Conservation (phyloP, 2,329 filamentous ascomycete genomes). For the Alternaria ventricosa region DNA sequence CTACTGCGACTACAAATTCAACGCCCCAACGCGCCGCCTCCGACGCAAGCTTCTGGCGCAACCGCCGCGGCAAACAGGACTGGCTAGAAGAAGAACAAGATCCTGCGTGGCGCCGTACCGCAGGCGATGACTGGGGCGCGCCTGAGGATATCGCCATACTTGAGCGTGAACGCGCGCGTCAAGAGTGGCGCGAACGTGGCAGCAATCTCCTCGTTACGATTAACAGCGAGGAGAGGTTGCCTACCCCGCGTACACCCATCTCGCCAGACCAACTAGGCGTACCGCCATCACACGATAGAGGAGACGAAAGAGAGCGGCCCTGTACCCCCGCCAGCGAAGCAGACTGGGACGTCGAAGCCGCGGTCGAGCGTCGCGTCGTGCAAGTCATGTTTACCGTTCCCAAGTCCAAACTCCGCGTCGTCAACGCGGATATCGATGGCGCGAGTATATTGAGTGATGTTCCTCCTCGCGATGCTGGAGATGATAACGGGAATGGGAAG, state of each 20-base stretch:
- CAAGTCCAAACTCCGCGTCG: constrained; percentile 83
- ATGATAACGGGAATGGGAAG: not conserved
- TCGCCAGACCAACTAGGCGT: constrained; percentile 29
- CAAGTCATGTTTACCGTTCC: constrained; percentile 89
- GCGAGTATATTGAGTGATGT: constrained; percentile 33
- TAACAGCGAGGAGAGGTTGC: constrained; percentile 32
- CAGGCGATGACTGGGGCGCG: constrained; percentile 47
- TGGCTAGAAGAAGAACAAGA: constrained; percentile 48
- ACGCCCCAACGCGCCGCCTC: constrained; percentile 52
- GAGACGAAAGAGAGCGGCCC: constrained; percentile 22
- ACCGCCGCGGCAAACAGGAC: constrained; percentile 52
- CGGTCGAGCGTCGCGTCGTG: constrained; percentile 55
- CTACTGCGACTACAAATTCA: constrained; percentile 14
- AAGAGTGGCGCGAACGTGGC: constrained; percentile 39
- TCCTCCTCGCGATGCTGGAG: constrained; percentile 14
- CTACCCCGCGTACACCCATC: constrained; percentile 39
- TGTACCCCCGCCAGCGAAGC: constrained; percentile 48
- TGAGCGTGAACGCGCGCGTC: constrained; percentile 39
- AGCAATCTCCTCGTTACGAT: constrained; percentile 39
- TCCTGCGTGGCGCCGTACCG: constrained; percentile 38
- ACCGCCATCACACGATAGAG: not conserved
- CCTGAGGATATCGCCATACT: constrained; percentile 42
- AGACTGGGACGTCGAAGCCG: constrained; percentile 60
- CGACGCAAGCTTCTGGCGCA: constrained; percentile 52
- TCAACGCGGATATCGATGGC: constrained; percentile 64